Evolutionary conservation across 73 alveolate genomes (phyloP).

Genomic region (Stentor coeruleus): DNA sequence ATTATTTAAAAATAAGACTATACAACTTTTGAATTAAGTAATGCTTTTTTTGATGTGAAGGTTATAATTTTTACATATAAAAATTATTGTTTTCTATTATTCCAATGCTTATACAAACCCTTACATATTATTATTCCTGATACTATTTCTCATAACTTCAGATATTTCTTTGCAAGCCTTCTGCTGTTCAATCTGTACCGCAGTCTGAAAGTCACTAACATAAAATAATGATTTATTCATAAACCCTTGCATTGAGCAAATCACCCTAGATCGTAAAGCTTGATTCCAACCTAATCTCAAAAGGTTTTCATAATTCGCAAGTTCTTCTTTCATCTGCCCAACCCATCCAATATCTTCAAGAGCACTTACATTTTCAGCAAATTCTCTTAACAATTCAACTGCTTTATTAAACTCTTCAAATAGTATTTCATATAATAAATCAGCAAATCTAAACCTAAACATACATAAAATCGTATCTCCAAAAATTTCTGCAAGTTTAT

Average conservation of each 20-base stretch:
- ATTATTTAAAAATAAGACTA: no score
- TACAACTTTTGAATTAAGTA: no score
- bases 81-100: no score
- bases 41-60: no score
- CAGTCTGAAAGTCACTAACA: neutral
- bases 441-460: neutral
- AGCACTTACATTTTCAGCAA: neutral
- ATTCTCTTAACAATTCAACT: neutral
- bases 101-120: no score
- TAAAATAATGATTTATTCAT: neutral
- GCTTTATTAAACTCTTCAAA: neutral
- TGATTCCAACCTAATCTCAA: neutral
- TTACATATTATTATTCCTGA: no score
- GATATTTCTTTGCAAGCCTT: neutral
- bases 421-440: neutral
- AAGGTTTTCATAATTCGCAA: neutral
- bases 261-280: neutral
- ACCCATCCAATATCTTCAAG: neutral
- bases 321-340: neutral
- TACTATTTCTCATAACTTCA: no score
- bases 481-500: neutral
- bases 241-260: slow-evolving; percentile 1
- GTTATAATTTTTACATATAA: no score
- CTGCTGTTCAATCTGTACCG: neutral
- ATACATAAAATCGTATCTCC: neutral